A percentile compares a stretch with the other conserved stretches of the same genome.
Conservation (phyloP, 2,329 filamentous ascomycete species). For the Fusarium burgessii region DNA sequence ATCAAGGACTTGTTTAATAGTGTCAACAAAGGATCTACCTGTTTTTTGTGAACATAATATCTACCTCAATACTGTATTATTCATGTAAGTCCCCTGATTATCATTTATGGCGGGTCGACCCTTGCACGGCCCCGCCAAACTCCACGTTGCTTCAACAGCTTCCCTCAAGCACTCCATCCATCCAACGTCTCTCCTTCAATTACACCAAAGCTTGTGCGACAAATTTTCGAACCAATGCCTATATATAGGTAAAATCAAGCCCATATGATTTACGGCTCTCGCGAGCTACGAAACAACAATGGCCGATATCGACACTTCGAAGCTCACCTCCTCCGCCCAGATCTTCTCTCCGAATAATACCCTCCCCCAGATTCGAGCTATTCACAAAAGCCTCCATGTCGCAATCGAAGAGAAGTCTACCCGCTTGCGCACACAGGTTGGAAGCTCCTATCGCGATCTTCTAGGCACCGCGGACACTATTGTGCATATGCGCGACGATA, state of each 20-base stretch:
- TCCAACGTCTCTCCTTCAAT: conserved; percentile 13
- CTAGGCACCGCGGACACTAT: conserved; percentile 95
- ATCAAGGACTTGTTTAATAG: conserved; percentile 32
- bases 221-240: conserved; percentile 25
- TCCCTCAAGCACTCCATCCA: conserved; percentile 16
- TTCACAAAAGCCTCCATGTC: conserved; percentile 70
- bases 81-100: conserved; percentile 13
- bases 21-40: conserved; percentile 8
- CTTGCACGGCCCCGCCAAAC: conserved; percentile 40
- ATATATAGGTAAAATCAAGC: neutral
- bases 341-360: conserved; percentile 68
- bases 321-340: conserved; percentile 62
- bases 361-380: conserved; percentile 72
- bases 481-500: conserved; percentile 85
- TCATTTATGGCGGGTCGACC: conserved; percentile 12
- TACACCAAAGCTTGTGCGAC: conserved; percentile 6
- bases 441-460: conserved; percentile 83
- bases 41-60: conserved; percentile 3
- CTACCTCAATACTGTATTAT: neutral
- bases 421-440: conserved; percentile 73
- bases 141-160: conserved; percentile 45
- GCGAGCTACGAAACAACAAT: conserved; percentile 46
- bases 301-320: conserved; percentile 61
- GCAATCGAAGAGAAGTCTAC: conserved; percentile 72
- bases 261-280: neutral